These are phyloP conservation scores for Fusarium buharicum DNA, from an alignment of 2,329 filamentous ascomycete genomes.

Conservation along the genomic window DNA sequence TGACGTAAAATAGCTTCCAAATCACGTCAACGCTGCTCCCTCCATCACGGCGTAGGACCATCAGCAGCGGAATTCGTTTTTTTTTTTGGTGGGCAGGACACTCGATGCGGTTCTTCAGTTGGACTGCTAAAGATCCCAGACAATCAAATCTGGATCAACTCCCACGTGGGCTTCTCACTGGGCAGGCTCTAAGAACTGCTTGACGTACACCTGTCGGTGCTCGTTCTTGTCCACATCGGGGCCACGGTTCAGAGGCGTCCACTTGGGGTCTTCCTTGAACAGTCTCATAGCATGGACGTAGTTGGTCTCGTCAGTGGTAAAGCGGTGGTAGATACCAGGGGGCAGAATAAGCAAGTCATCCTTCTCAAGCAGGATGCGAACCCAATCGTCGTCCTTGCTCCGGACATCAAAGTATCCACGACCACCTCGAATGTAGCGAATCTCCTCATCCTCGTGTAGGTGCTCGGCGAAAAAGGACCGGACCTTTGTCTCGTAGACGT, in stretches of 20 bases:
- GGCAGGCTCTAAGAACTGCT: constrained; percentile 53
- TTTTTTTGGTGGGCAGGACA: constrained; percentile 1
- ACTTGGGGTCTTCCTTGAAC: constrained; percentile 98
- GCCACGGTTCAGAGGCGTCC: constrained; percentile 90
- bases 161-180: constrained; percentile 43
- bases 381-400: constrained; percentile 84
- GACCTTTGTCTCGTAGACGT: constrained; percentile 90
- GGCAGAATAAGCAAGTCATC: constrained; percentile 93
- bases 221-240: constrained; percentile 81
- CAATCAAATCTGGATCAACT: constrained; percentile 18
- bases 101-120: constrained; percentile 17
- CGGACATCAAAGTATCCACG: constrained; percentile 94
- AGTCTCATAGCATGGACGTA: constrained; percentile 95
- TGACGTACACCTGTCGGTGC: constrained; percentile 81
- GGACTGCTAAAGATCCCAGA: constrained; percentile 19
- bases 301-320: constrained; percentile 92
- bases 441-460: constrained; percentile 98
- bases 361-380: constrained; percentile 85
- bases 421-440: constrained; percentile 90
- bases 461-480: constrained; percentile 95
- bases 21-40: constrained; percentile 33
- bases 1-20: constrained; percentile 25
- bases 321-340: constrained; percentile 95
- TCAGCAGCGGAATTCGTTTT: constrained; percentile 5
- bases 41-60: constrained; percentile 11